Base-by-base conservation (phyloP, 2,329 filamentous ascomycete species). In the Clonostachys byssicola region DNA sequence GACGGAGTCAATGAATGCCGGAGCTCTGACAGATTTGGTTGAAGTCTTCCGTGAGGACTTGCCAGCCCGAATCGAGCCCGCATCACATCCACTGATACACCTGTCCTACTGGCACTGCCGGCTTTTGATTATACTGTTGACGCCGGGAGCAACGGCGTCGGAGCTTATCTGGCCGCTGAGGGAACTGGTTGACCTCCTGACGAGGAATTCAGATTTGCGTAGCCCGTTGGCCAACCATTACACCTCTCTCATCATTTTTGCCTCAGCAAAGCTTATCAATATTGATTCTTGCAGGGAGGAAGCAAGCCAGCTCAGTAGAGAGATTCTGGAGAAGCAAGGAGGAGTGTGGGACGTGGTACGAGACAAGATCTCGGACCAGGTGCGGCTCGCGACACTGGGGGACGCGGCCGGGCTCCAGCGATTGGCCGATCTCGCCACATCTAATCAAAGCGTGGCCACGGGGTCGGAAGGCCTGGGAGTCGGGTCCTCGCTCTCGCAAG, bases 71-170 rank as follows among this genome's bases (percentile, higher is more conserved):
- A 68, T 84, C 23, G 79, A 80, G 18, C 73, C 75, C 5, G 59
- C 65, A 0, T 66, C 70, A 4, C 71, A 77, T 43, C 79, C 80
- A 5, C 60, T 85, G 34, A 71, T 89, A 3, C 80, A 86, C 54
- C 71, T 89, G 20, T 78, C 78, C 16, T 89, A 87, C 64, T 88
- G 86, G 78, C 84, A 89, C 60, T 75, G 80, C 53, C 80, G 83
- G 51, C 72, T 89, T 9, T 70, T 89, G 16, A 73, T 81, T 10
- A 80, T 83, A 45, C 72, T 88, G 3, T 70, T 84, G 46, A 78
- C 77, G 36, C 75, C 80, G 2, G 73, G 72, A 12, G 71, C 77
- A 1, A 76, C 78, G 39, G 72, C 80, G 0, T 66, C 72, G 3
- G 78, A 86, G 49, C 72, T 85, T 14, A 65, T 87, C 17, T 81